These are phyloP conservation scores for Solanum etuberosum DNA, from an alignment of 257 asterid species.

Conservation along the genomic window DNA sequence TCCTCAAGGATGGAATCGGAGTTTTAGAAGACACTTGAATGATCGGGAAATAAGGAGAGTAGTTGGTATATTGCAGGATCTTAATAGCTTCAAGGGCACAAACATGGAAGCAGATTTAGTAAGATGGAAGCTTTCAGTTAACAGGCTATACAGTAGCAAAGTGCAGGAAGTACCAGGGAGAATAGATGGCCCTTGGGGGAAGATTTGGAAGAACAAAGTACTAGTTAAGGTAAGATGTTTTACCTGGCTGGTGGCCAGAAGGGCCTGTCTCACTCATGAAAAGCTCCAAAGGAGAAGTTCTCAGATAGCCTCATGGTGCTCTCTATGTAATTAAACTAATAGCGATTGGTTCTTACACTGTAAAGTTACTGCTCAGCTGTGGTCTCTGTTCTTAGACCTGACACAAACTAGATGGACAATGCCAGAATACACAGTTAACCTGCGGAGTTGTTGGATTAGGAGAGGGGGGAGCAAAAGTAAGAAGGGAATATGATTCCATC, in stretches of 20 bases:
- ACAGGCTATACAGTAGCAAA: neutral
- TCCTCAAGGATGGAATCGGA: neutral
- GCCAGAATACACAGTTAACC: neutral
- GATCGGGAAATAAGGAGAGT: neutral
- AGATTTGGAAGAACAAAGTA: neutral
- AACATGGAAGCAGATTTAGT: neutral
- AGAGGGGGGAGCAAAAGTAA: neutral
- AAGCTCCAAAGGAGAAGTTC: neutral
- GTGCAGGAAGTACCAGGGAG: neutral
- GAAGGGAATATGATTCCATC: neutral
- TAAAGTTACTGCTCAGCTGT: neutral
- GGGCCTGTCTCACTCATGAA: neutral
- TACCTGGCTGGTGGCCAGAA: neutral
- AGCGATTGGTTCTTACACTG: neutral
- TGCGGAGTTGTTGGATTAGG: neutral
- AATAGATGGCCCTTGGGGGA: neutral
- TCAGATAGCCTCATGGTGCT: neutral
- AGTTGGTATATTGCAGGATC: neutral
- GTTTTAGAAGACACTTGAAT: neutral
- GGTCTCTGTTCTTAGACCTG: neutral
- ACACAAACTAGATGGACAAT: neutral
- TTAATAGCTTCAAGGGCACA: neutral
- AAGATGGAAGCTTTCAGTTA: neutral
- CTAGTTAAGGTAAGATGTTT: neutral
- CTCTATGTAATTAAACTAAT: neutral